Conservation (phyloP, 129 eudicot species). For the Cynara cardunculus region DNA sequence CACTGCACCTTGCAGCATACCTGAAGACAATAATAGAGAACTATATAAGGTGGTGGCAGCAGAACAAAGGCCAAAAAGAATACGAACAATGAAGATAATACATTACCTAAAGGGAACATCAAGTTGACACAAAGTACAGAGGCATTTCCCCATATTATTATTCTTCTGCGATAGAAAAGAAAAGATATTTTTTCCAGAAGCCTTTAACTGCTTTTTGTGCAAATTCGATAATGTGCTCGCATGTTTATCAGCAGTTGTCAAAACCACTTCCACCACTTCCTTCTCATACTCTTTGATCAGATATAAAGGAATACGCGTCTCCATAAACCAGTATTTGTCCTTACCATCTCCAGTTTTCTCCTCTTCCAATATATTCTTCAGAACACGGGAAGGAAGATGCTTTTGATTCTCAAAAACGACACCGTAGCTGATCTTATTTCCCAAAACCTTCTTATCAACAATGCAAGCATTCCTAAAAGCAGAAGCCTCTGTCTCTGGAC, state of each 20-base stretch:
- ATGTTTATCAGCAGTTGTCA: conserved; percentile 25
- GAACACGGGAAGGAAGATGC: conserved; percentile 83
- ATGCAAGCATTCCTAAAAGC: conserved; percentile 84
- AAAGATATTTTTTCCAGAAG: conserved; percentile 59
- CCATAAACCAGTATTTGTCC: conserved; percentile 83
- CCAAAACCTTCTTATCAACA: conserved; percentile 56
- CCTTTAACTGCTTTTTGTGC: conserved; percentile 52
- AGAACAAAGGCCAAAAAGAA: not conserved
- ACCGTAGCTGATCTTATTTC: conserved; percentile 59
- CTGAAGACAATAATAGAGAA: conserved; percentile 41
- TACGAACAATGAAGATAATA: not conserved
- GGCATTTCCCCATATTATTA: conserved; percentile 42
- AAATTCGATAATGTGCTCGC: conserved; percentile 32
- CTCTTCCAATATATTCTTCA: conserved; percentile 63
- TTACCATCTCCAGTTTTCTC: conserved; percentile 58
- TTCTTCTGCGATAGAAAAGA: conserved; percentile 49
- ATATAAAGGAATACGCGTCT: conserved; percentile 74
- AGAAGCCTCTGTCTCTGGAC: conserved; percentile 77
- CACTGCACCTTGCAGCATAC: conserved; percentile 70
- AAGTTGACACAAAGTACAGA: conserved; percentile 64
- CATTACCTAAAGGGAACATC: conserved; percentile 68
- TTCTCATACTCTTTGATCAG: conserved; percentile 78
- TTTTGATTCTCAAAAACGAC: conserved; percentile 83
- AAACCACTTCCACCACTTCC: conserved; percentile 21
- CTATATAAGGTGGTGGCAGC: conserved; percentile 1